Evolutionary conservation across 164 flowering plant species (phyloP).

Genomic region (Liriodendron chinense): DNA sequence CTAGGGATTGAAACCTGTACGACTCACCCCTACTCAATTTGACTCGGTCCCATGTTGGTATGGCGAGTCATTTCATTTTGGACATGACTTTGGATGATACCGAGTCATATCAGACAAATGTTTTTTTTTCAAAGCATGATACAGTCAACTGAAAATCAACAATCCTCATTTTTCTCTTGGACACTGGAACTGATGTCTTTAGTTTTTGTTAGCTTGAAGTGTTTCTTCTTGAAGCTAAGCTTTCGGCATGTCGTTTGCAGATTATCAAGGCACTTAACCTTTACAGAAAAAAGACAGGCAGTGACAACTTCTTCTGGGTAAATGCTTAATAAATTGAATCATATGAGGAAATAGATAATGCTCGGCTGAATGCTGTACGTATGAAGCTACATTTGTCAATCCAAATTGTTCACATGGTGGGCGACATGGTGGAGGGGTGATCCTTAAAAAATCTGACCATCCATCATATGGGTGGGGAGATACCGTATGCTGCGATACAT

Average conservation of each 20-base stretch:
- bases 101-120: no score
- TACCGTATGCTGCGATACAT: neutral
- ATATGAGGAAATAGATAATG: neutral
- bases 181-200: neutral
- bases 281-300: constrained; percentile 82
- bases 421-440: neutral
- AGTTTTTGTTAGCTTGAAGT: neutral
- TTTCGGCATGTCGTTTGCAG: constrained; percentile 39
- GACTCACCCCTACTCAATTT: no score
- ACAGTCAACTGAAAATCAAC: neutral
- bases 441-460: neutral
- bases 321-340: constrained; percentile 4
- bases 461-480: neutral
- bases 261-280: constrained; percentile 91
- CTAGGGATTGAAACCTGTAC: no score
- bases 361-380: neutral
- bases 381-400: neutral
- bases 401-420: neutral
- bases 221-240: neutral
- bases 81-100: no score
- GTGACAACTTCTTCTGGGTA: constrained; percentile 83
- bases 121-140: neutral
- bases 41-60: no score
- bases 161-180: neutral
- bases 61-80: no score